Base-by-base conservation (phyloP, 805 yeast genomes). In the Suhomyces vadensis region DNA sequence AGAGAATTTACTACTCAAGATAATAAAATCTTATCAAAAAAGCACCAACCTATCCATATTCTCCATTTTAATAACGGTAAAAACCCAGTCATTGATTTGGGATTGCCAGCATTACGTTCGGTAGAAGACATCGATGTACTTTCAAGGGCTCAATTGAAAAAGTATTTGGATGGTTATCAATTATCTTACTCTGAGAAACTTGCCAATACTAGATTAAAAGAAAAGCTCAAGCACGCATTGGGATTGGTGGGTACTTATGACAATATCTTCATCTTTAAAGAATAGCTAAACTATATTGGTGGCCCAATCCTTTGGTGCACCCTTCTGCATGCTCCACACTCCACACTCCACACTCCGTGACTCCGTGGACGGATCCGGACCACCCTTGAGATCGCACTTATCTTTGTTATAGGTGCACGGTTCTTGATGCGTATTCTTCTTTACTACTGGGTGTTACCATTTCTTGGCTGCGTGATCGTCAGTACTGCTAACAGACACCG, bases 231-330 rank as follows among this genome's bases (percentile, higher is more conserved):
- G 25, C 43, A 40, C 22, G 43, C 43, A 8, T 27, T 40, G 31
- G 43, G 43, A 14, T 16, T 40, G 21, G 43, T 31, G 21, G 43
- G 43, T 8, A 31, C 35, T 10, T 40, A 40, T 33, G 43, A 40
- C 10, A 40, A 40, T 20, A 40, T 40, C 2, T 40, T 33, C n/a
- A 40, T 40, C 33, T 40, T 40, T 16, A 16, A 11, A 6, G 43
- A 40, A 36, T 16, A 19, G 17, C 6, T 6, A 6, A 19, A 35
- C 16, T n/a, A 20, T 9, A n/a, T n/a, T n/a, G n/a, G n/a, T n/a
- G n/a, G n/a, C n/a, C n/a, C n/a, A n/a, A n/a, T n/a, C n/a, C n/a
- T n/a, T n/a, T n/a, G n/a, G n/a, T n/a, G n/a, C n/a, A n/a, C n/a
- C n/a, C n/a, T n/a, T n/a, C n/a, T n/a, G n/a, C n/a, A n/a, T n/a